Base-by-base conservation (phyloP, 768 basidiomycete genomes). In the Kondoa subrosea region DNA sequence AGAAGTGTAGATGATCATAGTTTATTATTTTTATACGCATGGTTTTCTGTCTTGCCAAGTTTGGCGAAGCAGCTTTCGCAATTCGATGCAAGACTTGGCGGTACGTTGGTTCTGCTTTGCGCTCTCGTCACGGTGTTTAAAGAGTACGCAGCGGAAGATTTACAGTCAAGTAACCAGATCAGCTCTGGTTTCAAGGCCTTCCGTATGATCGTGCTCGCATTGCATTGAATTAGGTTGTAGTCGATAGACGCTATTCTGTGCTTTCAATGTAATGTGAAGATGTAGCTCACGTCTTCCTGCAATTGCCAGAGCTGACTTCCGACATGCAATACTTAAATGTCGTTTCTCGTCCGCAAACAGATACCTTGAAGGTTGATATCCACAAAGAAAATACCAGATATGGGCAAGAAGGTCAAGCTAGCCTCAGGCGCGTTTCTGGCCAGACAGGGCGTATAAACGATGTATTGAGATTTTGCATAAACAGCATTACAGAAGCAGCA, bases 401-500 rank as follows among this genome's bases (percentile, higher is more conserved):
- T 50, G 40, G 12, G 12, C 12, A 50, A 50, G 40, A 50, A 50
- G 21, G 21, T 21, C 8, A 50, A 50, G 40, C 40, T 50, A n/a
- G n/a, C 40, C 40, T 8, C 40, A 50, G 21, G 8, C 12, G 40
- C 21, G 21, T 50, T 8, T 50, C 40, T 8, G 8, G 40, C 12
- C 40, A 50, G 12, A 8, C 21, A 8, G 8, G 40, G 21, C 40
- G 8, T 8, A 50, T 21, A 50, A 65, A 59, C 66, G 25, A 30
- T 60, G 26, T 27, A 26, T 40, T 56, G 61, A 21, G 29, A 67
- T 27, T 31, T 30, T 31, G 21, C 57, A 59, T 57, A 58, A n/a
- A 59, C 57, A 57, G 66, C 66, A 15, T 58, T 59, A n/a, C 57
- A 67, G 34, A 59, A 67, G 66, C 66, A 59, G 8, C 66, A 67